Conservation (phyloP, 2,329 filamentous ascomycete genomes). For the Tolypocladium nubicola region DNA sequence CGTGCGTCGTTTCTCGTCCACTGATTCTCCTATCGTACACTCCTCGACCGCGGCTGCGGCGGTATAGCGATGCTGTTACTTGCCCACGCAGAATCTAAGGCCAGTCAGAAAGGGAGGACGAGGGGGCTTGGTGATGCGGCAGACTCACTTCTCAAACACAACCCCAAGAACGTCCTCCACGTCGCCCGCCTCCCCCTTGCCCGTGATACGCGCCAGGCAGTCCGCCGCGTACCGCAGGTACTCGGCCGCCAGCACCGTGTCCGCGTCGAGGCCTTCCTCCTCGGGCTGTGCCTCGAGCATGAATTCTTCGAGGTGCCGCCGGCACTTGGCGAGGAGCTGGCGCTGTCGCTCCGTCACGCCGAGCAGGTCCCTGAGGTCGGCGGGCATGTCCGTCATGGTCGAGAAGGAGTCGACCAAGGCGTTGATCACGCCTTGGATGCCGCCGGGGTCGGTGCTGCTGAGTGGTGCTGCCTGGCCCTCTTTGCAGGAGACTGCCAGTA, state of each 20-base stretch:
- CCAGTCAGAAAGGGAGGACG: neutral
- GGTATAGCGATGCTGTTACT: slow-evolving; percentile 13
- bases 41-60: no score
- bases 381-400: slow-evolving; percentile 58
- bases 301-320: slow-evolving; percentile 63
- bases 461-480: slow-evolving; percentile 30
- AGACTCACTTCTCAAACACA: slow-evolving; percentile 90
- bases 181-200: slow-evolving; percentile 73
- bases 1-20: neutral
- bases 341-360: slow-evolving; percentile 87
- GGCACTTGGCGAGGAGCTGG: slow-evolving; percentile 66
- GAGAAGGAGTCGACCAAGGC: slow-evolving; percentile 59
- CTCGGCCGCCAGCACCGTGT: slow-evolving; percentile 86
- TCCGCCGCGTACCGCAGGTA: slow-evolving; percentile 72
- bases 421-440: slow-evolving; percentile 58
- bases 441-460: slow-evolving; percentile 40
- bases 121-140: neutral
- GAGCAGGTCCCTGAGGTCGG: slow-evolving; percentile 70
- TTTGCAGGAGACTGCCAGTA: slow-evolving; percentile 59
- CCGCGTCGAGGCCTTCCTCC: slow-evolving; percentile 42
- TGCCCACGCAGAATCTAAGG: slow-evolving; percentile 35
- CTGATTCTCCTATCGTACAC: neutral
- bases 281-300: slow-evolving; percentile 41
- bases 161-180: slow-evolving; percentile 94
- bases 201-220: slow-evolving; percentile 77